A percentile compares a stretch with the other conserved stretches of the same genome.
phyloP scores from a whole-genome alignment of 257 asterid species.

The Petrea volubilis region DNA sequence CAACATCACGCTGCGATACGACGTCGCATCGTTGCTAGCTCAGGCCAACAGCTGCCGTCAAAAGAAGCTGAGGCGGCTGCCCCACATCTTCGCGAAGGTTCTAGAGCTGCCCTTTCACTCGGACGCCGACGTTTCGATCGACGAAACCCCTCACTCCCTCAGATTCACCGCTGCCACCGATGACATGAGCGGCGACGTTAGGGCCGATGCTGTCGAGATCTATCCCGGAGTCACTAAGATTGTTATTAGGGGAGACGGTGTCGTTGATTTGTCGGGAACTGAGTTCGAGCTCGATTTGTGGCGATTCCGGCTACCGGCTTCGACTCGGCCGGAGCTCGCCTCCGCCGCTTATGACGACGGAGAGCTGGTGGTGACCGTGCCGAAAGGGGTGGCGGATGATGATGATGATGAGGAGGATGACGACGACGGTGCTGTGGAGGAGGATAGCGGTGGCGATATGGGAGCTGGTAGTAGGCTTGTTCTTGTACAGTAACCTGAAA shows the following conservation, averaged over 20 bases:
- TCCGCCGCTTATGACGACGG: conserved; percentile 60
- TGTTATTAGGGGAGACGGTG: conserved; percentile 49
- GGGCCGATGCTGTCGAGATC: conserved; percentile 75
- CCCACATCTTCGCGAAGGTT: conserved; percentile 86
- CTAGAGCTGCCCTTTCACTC: conserved; percentile 75
- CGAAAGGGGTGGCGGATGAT: conserved; percentile 49
- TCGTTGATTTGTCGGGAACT: conserved; percentile 38
- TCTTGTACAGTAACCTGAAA: conserved; percentile 58
- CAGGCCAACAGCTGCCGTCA: conserved; percentile 54
- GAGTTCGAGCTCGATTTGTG: conserved; percentile 72
- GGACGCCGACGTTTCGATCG: conserved; percentile 65
- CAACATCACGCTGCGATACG: conserved; percentile 64
- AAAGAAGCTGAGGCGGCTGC: conserved; percentile 73
- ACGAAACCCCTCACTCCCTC: conserved; percentile 54
- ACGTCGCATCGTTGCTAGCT: conserved; percentile 57
- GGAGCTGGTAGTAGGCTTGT: conserved; percentile 50
- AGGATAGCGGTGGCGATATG: conserved; percentile 36
- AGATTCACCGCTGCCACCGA: conserved; percentile 65
- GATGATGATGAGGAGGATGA: conserved; percentile 18
- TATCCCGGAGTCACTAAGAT: conserved; percentile 78
- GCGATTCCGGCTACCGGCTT: conserved; percentile 77
- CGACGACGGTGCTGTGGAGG: conserved; percentile 22
- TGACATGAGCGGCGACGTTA: conserved; percentile 41
- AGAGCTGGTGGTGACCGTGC: conserved; percentile 76
- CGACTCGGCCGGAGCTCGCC: conserved; percentile 68